Evolutionary conservation across 2,329 filamentous ascomycete genomes (phyloP).

Genomic region (Ophiostoma populinum): DNA sequence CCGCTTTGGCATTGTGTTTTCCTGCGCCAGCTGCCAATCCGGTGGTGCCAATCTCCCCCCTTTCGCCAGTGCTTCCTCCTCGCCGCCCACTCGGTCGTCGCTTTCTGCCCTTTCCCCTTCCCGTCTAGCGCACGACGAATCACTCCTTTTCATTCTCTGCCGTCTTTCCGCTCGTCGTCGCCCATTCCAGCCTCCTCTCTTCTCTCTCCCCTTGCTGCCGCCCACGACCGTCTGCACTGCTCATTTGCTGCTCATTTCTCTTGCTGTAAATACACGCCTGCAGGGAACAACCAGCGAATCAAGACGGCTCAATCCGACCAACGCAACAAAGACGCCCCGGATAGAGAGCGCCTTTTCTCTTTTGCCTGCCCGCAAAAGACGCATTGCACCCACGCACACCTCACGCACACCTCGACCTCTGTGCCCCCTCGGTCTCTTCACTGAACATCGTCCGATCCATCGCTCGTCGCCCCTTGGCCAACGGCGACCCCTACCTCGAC

Average conservation of each 20-base stretch:
- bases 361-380: too few species aligned
- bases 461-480: too few species aligned
- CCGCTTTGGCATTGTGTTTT: slow-evolving; percentile 5
- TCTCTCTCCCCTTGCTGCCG: background rate
- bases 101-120: background rate
- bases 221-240: slow-evolving; percentile 2
- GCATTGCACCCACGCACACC: too few species aligned
- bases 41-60: background rate
- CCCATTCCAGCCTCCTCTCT: slow-evolving; percentile 2
- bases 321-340: background rate
- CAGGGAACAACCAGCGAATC: slow-evolving; percentile 1
- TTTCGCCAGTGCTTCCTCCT: background rate
- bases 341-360: slow-evolving; percentile 3
- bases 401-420: too few species aligned
- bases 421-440: too few species aligned
- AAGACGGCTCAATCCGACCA: background rate
- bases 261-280: too few species aligned
- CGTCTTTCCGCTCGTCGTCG: background rate
- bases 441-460: too few species aligned
- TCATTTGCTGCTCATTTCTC: background rate
- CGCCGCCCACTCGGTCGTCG: background rate
- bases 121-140: slow-evolving; percentile 5
- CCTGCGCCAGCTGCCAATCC: background rate
- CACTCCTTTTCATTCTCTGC: slow-evolving; percentile 4
- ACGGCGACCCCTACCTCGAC: too few species aligned